Evolutionary conservation across 495 filamentous ascomycete genomes (phyloP).

Genomic region (Astrothelium subdiscretum): DNA sequence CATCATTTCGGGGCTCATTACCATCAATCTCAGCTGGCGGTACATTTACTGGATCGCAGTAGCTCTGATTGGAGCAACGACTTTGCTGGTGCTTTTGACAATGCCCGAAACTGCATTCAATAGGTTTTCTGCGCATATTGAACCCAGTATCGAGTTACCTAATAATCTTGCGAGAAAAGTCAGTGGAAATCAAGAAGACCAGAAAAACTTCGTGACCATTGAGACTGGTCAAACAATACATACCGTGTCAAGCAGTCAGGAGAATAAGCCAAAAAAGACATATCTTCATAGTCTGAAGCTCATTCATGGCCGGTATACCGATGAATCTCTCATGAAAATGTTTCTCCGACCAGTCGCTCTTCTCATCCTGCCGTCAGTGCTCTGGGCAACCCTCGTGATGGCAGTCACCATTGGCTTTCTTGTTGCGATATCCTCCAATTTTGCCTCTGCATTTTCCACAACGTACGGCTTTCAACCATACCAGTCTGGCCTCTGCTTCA

Average conservation of each 20-base stretch:
- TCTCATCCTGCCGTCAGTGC: constrained; percentile 37
- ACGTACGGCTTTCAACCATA: constrained; percentile 37
- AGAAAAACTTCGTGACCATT: not conserved
- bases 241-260: not conserved
- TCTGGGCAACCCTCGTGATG: constrained; percentile 39
- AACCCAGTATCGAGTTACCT: not conserved
- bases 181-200: not conserved
- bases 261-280: constrained; percentile 15
- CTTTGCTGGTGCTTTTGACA: constrained; percentile 37
- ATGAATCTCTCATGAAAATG: constrained; percentile 35
- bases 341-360: constrained; percentile 37
- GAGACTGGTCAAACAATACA: not conserved
- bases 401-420: constrained; percentile 43
- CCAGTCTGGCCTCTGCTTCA: constrained; percentile 40
- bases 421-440: constrained; percentile 41
- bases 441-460: constrained; percentile 33
- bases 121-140: constrained; percentile 10
- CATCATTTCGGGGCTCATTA: constrained; percentile 40
- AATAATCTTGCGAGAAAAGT: not conserved
- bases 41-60: constrained; percentile 39
- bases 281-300: constrained; percentile 18
- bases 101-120: constrained; percentile 43
- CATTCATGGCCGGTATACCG: constrained; percentile 27
- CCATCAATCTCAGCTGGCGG: constrained; percentile 37
- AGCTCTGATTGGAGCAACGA: constrained; percentile 33